Base-by-base conservation (phyloP, 176 grass and related monocot species). In the Avena insularis region DNA sequence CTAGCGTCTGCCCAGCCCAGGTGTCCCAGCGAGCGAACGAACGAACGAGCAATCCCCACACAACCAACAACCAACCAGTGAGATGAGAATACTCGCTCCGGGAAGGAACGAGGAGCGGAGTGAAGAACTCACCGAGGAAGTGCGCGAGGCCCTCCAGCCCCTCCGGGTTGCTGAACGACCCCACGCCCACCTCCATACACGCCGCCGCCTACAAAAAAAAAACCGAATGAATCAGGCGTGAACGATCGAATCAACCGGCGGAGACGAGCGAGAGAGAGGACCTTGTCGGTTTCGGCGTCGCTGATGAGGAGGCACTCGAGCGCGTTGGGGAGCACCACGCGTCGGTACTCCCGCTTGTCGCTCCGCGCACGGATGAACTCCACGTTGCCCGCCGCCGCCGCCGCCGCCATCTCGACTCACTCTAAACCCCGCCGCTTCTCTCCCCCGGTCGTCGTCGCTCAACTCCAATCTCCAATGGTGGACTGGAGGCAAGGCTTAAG, bases 101-200 rank as follows among this genome's bases (percentile, higher is more conserved):
- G 69, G 70, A 82, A 85, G 6, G 80, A 9, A 0, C 2, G 25
- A 29, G 4, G 3, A 40, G 4, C 4, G 46, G 46, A 47, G 27
- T 17, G 13, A 2, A 33, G 53, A 66, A 87, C 83, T 87, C 67
- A 98, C 97, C 97, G 54, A 98, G 92, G 85, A 98, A 98, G 88
- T 98, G 97, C 72, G 97, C 94, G 70, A 98, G 90, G 82, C 97
- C 97, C 88, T 98, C 97, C 12, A 98, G 84, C 59, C 92, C 97
- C 60, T 93, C 92, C 31, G 97, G 97, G 64, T 98, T 92, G 76
- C 92, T 86, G 90, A 92, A 98, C 31, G 48, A 98, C 14, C 96
- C 96, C 25, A 98, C 92, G 47, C 75, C 85, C 29, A 98, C 97
- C 85, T 96, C 88, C 97, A 98, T 98, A n/a, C 87, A 98, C 87